Percentiles rank a stretch among this genome's conserved stretches.
Evolutionary conservation across 116 monocot genomes (phyloP).

Genomic region (Cymodocea nodosa): DNA sequence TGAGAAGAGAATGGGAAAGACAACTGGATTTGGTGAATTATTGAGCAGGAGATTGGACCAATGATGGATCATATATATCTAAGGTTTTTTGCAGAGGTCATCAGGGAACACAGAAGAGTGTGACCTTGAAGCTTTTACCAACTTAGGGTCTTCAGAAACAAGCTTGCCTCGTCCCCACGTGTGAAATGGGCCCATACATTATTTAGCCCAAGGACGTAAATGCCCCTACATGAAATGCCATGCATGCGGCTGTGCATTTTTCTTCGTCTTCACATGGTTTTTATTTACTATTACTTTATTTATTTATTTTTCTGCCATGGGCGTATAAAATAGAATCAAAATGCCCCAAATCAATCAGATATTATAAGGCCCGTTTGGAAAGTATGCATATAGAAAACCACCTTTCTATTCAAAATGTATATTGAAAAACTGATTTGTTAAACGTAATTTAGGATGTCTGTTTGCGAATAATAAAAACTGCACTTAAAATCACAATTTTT

Average conservation of each 20-base stretch:
- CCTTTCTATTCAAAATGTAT: no score
- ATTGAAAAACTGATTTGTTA: no score
- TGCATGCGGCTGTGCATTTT: background rate
- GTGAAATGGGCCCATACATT: background rate
- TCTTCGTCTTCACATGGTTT: background rate
- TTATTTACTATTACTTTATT: no score
- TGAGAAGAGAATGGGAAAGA: background rate
- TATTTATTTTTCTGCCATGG: no score
- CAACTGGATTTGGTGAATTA: background rate
- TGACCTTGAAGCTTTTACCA: constrained; percentile 10
- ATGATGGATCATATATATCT: background rate
- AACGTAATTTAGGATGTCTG: no score
- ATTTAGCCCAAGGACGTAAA: background rate
- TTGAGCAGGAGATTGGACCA: background rate
- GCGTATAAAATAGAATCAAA: no score
- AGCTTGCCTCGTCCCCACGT: background rate
- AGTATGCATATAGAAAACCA: no score
- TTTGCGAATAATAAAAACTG: no score
- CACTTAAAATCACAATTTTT: no score
- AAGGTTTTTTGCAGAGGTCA: background rate
- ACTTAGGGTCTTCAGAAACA: constrained; percentile 8
- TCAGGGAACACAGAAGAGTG: constrained; percentile 1
- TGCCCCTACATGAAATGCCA: background rate
- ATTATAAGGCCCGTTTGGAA: no score
- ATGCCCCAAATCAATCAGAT: no score